Evolutionary conservation across 1,284 basidiomycete species (phyloP), one percentile per base, ranked within the genome.

Genomic region (Apiotrichum montevideense): DNA sequence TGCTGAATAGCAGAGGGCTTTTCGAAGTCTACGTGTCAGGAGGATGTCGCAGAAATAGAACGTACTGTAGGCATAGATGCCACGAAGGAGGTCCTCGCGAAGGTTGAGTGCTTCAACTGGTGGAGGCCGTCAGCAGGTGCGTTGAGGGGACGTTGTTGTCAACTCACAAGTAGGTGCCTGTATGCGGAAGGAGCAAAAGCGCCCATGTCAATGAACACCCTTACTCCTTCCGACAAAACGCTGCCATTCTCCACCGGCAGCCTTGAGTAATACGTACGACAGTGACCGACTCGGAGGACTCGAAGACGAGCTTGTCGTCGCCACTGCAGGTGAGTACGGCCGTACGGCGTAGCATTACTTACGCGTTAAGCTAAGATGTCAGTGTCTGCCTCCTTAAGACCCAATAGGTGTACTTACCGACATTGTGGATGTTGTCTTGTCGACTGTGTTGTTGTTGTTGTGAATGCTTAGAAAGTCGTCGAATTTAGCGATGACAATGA

Each of bases 1-100:
- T 98, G 94, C 79, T 98, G 95, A 73, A 98, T 98, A 51, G 95
- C 95, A 60, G 95, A 98, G 32, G 96, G 93, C 76, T 95, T 96
- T 82, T 99, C 96, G 70, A 99, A 98, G 79, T 95, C 92, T 96
- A 13, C 66, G 13, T n/a, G 53, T 13, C 10, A 39, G 21, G 14
- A 8, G 15, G 15, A 50, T 35, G 49, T 57, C 1, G 2, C 14
- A 8, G 15, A 7, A 14, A 32, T 29, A 34, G 0, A 42, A 83
- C 90, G 65, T 65, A 96, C 94, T 96, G 82, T 98, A 99, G 52
- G 95, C 96, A 76, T 98, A 98, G 77, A 98, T 93, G 66, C 96
- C 96, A 61, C 96, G 87, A 51, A 98, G 79, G 45, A 98, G 84
- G 75, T 98, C 93, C 76, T 95, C 92, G 79, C 98, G 97, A 69